Conservation (phyloP, 2,329 filamentous ascomycete species). For the Mollisiaceae sp. region DNA sequence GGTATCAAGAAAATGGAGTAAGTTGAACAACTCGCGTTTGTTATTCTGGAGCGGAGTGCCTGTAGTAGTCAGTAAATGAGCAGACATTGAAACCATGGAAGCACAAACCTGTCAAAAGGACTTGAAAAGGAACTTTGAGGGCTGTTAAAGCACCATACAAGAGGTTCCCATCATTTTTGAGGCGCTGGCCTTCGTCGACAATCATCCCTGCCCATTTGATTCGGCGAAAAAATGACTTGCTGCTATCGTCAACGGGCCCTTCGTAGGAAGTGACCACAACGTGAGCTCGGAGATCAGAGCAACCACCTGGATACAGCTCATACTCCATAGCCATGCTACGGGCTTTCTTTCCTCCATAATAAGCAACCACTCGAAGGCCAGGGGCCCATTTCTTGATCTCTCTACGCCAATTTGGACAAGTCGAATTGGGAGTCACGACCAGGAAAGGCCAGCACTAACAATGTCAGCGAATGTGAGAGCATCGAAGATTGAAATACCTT, state of each 20-base stretch:
- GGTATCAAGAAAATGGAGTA: conserved; percentile 90
- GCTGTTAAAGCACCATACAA: conserved; percentile 77
- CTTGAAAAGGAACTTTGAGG: conserved; percentile 80
- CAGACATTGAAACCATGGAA: neutral
- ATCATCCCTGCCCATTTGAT: conserved; percentile 88
- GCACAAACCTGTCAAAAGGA: conserved; percentile 73
- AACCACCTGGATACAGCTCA: conserved; percentile 77
- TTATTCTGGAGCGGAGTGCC: conserved; percentile 94
- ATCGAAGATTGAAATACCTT: conserved; percentile 38
- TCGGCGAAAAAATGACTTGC: conserved; percentile 66
- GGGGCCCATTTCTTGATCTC: conserved; percentile 96
- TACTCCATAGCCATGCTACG: conserved; percentile 80
- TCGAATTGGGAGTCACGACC: conserved; percentile 91
- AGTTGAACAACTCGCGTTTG: conserved; percentile 90
- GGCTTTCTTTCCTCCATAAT: conserved; percentile 78
- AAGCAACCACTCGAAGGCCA: conserved; percentile 84
- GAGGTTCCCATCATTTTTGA: conserved; percentile 90
- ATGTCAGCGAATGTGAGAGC: conserved; percentile 52
- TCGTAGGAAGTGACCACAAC: conserved; percentile 96
- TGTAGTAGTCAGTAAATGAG: conserved; percentile 7
- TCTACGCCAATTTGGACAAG: conserved; percentile 95
- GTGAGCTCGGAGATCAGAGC: conserved; percentile 78
- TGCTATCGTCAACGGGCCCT: conserved; percentile 76
- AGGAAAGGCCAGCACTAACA: conserved; percentile 88
- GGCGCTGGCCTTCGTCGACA: conserved; percentile 91